Conservation (phyloP, 2,329 filamentous ascomycete genomes). For the Xylaria sp. region DNA sequence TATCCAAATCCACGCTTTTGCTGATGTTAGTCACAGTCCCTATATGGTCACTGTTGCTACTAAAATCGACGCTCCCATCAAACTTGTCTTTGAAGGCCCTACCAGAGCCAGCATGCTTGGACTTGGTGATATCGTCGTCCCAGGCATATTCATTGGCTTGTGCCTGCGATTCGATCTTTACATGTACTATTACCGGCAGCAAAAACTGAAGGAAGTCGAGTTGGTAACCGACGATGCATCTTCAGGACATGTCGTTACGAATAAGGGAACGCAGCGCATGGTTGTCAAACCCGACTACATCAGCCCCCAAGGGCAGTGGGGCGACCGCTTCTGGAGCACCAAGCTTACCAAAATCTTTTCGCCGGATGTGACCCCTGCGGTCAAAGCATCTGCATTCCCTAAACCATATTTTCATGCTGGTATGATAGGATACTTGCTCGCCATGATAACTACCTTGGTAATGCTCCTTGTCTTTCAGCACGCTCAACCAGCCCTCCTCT, state of each 20-base stretch:
- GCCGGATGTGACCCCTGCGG: conserved; percentile 41
- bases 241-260: conserved; percentile 44
- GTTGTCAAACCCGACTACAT: conserved; percentile 59
- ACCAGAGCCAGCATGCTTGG: conserved; percentile 82
- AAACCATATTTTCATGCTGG: conserved; percentile 87
- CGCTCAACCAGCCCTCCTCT: conserved; percentile 88
- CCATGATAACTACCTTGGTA: conserved; percentile 76
- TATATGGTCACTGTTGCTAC: conserved; percentile 89
- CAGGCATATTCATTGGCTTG: conserved; percentile 87
- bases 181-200: conserved; percentile 76
- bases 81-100: conserved; percentile 76
- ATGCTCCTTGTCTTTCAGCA: conserved; percentile 80
- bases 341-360: conserved; percentile 37
- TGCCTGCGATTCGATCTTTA: conserved; percentile 92
- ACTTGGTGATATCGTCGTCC: conserved; percentile 91
- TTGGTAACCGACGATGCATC: conserved; percentile 41
- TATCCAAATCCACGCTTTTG: conserved; percentile 19
- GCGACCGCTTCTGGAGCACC: conserved; percentile 79
- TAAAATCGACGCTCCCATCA: conserved; percentile 89
- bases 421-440: conserved; percentile 75
- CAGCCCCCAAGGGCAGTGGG: conserved; percentile 76
- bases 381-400: conserved; percentile 63
- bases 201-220: conserved; percentile 50
- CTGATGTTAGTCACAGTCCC: conserved; percentile 54
- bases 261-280: conserved; percentile 49